Conservation (phyloP, 805 yeast genomes). For the Candida xyloterini region DNA sequence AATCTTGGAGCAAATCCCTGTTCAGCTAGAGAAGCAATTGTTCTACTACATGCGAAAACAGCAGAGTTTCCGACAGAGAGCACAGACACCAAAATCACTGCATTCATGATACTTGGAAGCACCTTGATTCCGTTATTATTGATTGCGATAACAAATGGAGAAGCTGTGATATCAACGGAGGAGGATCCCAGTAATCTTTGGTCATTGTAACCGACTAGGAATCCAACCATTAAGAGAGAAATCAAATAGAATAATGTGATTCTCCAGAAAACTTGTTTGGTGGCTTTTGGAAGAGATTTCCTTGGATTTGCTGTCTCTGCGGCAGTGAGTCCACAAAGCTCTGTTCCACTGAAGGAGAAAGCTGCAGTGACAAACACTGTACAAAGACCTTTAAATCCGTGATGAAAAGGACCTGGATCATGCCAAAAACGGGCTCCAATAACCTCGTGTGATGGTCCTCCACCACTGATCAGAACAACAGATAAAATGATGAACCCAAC, state of each 20-base stretch:
- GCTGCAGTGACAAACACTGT: conserved; percentile 56
- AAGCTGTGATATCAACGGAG: conserved; percentile 52
- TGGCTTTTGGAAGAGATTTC: conserved; percentile 53
- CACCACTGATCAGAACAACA: conserved; percentile 52
- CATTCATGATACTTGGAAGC: conserved; percentile 68
- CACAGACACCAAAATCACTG: conserved; percentile 67
- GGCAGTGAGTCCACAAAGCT: conserved; percentile 55
- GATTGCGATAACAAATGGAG: conserved; percentile 76
- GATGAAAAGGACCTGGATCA: conserved; percentile 48
- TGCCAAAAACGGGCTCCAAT: conserved; percentile 58
- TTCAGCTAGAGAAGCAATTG: conserved; percentile 62
- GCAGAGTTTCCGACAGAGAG: conserved; percentile 74
- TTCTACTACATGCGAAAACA: conserved; percentile 68
- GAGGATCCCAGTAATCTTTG: conserved; percentile 45
- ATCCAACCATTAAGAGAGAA: conserved; percentile 48
- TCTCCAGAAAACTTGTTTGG: conserved; percentile 58
- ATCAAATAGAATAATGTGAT: conserved; percentile 50
- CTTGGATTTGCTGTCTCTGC: conserved; percentile 57
- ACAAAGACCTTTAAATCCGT: conserved; percentile 56
- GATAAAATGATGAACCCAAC: conserved; percentile 52
- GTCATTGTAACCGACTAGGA: conserved; percentile 53
- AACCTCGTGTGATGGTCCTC: conserved; percentile 51
- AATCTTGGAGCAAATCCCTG: conserved; percentile 64
- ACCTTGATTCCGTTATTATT: conserved; percentile 57
- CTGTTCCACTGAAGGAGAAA: conserved; percentile 59